Conservation (phyloP, 805 yeast genomes). For the Zygotorulaspora chibaensis region DNA sequence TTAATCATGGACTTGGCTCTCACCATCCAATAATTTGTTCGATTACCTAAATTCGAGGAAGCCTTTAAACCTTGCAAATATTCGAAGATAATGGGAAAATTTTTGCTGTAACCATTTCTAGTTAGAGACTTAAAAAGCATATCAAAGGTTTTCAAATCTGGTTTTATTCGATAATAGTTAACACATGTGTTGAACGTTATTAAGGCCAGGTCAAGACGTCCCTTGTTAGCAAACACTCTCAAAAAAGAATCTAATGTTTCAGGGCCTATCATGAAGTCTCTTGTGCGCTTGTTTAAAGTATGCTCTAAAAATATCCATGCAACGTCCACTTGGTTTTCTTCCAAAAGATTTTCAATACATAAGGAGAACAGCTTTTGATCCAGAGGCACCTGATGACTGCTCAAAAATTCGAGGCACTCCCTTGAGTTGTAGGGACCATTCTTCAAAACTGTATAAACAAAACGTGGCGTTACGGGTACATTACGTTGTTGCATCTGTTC, state of each 20-base stretch:
- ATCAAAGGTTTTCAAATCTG: conserved; percentile 34
- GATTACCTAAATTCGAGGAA: conserved; percentile 8
- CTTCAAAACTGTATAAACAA: conserved; percentile 27
- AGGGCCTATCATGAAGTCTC: conserved; percentile 12
- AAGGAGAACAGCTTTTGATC: conserved; percentile 25
- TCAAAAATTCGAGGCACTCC: conserved; percentile 24
- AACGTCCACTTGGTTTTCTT: conserved; percentile 27
- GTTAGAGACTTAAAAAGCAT: conserved; percentile 36
- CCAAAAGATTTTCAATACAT: conserved; percentile 26
- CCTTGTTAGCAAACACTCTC: conserved; percentile 29
- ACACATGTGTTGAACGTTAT: conserved; percentile 34
- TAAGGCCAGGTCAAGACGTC: conserved; percentile 36
- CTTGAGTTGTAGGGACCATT: conserved; percentile 18
- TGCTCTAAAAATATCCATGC: conserved; percentile 32
- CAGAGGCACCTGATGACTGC: conserved; percentile 26
- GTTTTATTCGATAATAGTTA: conserved; percentile 24
- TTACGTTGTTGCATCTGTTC: conserved; percentile 31
- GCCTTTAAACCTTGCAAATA: conserved; percentile 19
- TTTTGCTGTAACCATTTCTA: conserved; percentile 33
- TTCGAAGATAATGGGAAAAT: conserved; percentile 25
- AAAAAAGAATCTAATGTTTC: conserved; percentile 33
- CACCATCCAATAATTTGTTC: conserved; percentile 25
- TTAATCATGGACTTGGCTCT: conserved; percentile 26
- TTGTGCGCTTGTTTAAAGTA: conserved; percentile 11
- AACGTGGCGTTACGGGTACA: conserved; percentile 32